Base-by-base conservation (phyloP, 139 green algal species). In the Haematococcus sp. region DNA sequence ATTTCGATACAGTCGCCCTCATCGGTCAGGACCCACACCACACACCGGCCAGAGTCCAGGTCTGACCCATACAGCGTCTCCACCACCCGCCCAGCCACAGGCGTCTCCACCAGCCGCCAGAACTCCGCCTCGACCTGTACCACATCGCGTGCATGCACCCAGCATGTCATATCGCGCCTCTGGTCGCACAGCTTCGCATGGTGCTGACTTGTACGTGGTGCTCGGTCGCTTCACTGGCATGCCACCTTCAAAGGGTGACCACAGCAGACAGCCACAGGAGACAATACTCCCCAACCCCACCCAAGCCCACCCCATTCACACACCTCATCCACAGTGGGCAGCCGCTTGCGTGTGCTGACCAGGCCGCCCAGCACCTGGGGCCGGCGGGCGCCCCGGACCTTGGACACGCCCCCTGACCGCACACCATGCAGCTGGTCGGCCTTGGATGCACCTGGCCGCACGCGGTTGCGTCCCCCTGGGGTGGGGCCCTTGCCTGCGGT, bases 31-130 rank as follows among this genome's bases (percentile, higher is more conserved):
- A 1, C 9, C 51, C 23, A 20, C 43, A 31, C 32, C 30, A 74
- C 88, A 27, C 70, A 74, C 46, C 76, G 78, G 9, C 46, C 46
- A 40, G 56, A 87, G 80, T 97, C 91, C 28, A 97, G 85, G 76
- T 95, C 92, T 52, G 80, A 83, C 28, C 88, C 90, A 76, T 94
- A 93, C 67, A 96, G 71, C 49, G 93, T 84, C 71, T 97, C 92
- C 35, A 97, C 87, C 1, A 79, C 76, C 28, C 90, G 83, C 3
- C 83, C 85, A 17, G 71, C 64, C 22, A 54, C 68, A 13, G 79
- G 73, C 22, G 60, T 54, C 84, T 98, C 93, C 65, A 98, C 92
- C 17, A 98, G 88, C 25, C 87, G 56, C 94, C 94, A 98, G 73
- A 97, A 98, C 75, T 94, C 93, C 3, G 76, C 81, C 86, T 98